A percentile compares a stretch with the other conserved stretches of the same genome.
Evolutionary conservation across 495 filamentous ascomycete species (phyloP).

Genomic region (Trichodelitschia bisporula): DNA sequence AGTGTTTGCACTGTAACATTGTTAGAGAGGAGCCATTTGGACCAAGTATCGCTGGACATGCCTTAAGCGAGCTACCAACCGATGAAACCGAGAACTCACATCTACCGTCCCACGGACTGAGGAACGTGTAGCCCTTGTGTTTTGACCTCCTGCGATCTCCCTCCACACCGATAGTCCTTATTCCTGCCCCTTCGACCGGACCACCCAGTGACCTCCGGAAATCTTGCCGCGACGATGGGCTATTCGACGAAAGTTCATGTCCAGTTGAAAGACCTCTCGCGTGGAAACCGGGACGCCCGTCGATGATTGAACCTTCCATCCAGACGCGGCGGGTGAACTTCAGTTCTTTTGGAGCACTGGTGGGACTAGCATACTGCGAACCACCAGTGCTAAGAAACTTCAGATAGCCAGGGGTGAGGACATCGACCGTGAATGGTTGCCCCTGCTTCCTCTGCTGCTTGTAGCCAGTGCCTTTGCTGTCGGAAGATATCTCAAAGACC

Average conservation of each 20-base stretch:
- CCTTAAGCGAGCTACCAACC: conserved; percentile 41
- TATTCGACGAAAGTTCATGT: too few relatives aligned
- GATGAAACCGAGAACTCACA: conserved; percentile 63
- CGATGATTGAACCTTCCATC: conserved; percentile 14
- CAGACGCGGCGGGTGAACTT: conserved; percentile 13
- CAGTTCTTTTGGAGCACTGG: neutral
- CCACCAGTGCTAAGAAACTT: too few relatives aligned
- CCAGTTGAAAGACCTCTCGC: too few relatives aligned
- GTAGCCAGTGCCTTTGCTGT: conserved; percentile 2
- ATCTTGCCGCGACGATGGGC: too few relatives aligned
- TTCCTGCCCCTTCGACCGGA: too few relatives aligned
- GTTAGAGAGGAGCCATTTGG: too few relatives aligned
- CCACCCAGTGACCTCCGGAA: too few relatives aligned
- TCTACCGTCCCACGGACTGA: conserved; percentile 61
- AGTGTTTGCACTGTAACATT: conserved; percentile 38
- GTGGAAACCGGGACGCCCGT: too few relatives aligned
- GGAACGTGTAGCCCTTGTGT: conserved; percentile 31
- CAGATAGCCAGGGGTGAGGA: conserved; percentile 34
- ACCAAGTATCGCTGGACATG: conserved; percentile 2
- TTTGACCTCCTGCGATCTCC: conserved; percentile 1
- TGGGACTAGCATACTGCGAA: too few relatives aligned
- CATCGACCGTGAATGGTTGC: conserved; percentile 28
- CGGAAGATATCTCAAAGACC: conserved; percentile 12
- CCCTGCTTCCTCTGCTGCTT: conserved; percentile 9
- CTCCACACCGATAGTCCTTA: too few relatives aligned